These are phyloP conservation scores for Azolla pinnata DNA, from an alignment of 75 land plant species.

Conservation along the genomic window DNA sequence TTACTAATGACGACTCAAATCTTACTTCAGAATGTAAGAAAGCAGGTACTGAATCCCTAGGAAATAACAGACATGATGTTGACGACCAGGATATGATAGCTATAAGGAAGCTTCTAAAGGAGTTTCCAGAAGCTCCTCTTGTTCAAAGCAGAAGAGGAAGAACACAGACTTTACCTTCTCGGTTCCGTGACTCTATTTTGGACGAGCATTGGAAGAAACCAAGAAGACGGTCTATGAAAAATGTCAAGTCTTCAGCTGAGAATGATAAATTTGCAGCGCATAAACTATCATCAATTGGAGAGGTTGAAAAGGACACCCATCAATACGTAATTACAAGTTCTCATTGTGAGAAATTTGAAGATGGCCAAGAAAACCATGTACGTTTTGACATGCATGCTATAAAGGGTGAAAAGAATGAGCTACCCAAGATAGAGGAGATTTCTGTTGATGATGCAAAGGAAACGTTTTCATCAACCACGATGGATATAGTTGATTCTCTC, in stretches of 20 bases:
- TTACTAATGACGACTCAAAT: not conserved
- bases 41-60: not conserved
- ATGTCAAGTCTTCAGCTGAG: not conserved
- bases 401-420: too few relatives aligned
- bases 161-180: conserved; percentile 41
- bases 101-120: not conserved
- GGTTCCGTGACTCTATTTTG: conserved; percentile 53
- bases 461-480: too few relatives aligned
- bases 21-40: not conserved
- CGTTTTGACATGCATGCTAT: too few relatives aligned
- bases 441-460: too few relatives aligned
- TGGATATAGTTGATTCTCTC: too few relatives aligned
- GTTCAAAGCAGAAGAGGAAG: conserved; percentile 54
- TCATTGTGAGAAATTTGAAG: too few relatives aligned
- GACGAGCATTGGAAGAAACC: conserved; percentile 34
- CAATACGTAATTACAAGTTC: too few relatives aligned
- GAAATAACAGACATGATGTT: not conserved
- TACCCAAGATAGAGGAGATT: too few relatives aligned
- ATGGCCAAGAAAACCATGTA: too few relatives aligned
- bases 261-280: too few relatives aligned
- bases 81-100: not conserved
- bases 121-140: conserved; percentile 23
- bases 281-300: too few relatives aligned
- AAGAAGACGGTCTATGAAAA: conserved; percentile 2
- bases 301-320: too few relatives aligned